Base-by-base conservation (phyloP, 768 basidiomycete species). In the Rhodocollybia butyracea region DNA sequence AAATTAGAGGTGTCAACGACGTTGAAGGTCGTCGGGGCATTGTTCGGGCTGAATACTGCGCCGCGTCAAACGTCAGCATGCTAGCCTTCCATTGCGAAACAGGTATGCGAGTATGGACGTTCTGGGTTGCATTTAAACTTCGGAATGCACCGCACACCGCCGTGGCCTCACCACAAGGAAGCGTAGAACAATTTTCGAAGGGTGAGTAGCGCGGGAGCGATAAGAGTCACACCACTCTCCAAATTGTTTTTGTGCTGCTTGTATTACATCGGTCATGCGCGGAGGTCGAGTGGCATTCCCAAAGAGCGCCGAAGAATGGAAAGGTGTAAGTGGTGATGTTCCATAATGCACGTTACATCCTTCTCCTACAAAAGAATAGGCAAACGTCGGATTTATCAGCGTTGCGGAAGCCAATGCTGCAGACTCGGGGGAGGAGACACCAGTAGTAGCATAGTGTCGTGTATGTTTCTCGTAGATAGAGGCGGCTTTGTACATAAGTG, bases 1-100 rank as follows among this genome's bases (percentile, higher is more conserved):
- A 77, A 59, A 57, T 76, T 76, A 7, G 75, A 76, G 2, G 76
- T 73, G 26, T 77, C 73, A 41, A 76, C 71, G 47, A 74, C 65
- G 51, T 74, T 64, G 64, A 76, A 77, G 26, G 36, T 38, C 15
- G 63, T 54, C 6, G 74, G 73, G 4, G 70, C 69, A 11, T 40
- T 2, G 7, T 40, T 30, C 27, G 46, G 3, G 54, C 15, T 5
- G 45, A 51, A 55, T 71, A 69, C 22, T 68, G 67, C 8, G 55
- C 63, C n/a, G 50, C 55, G 47, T 65, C 64, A n/a, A 76, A 63
- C 11, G 61, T 52, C 29, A 74, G 55, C n/a, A 59, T 46, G 12
- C 58, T 19, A 8, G 62, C 57, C 24, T 60, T 64, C 70, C 71
- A 70, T 31, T 63, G 60, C 2, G 62, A 59, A 55, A 57, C 51